Base-by-base conservation (phyloP, 2,329 filamentous ascomycete genomes). In the Trichophyton equinum region DNA sequence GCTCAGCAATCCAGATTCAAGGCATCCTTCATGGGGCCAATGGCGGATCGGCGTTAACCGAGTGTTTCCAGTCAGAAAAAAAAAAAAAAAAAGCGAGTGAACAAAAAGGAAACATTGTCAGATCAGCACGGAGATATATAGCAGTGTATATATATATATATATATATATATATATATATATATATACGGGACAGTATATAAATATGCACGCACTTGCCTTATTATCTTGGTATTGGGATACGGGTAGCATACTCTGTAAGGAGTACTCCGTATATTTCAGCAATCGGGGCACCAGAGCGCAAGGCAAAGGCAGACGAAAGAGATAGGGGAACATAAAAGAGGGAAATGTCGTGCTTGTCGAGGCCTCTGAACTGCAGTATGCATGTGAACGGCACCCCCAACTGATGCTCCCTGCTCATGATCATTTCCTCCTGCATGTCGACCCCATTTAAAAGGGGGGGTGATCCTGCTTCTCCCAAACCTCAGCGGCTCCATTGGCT, bases 71-170 rank as follows among this genome's bases (percentile, higher is more conserved):
- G 40, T 40, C 22, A 25, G 13, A 55, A 7, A 44, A 44, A 44
- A 44, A 44, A 56, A 22, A 3, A 40, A 44, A 44, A 18, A 15
- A 44, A 20, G 15, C 15, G n/a, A 44, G 15, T 7, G n/a, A 38
- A 38, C 33, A 40, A 38, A 57, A 40, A 57, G 30, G 36, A 40
- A 57, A 25, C 18, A 36, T 55, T 27, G 30, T 55, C 51, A 55
- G 55, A 57, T 42, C 55, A 57, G 18, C 55, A 57, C 55, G 55
- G 55, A 57, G 38, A 33, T 40, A 38, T 44, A 44, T 44, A 57
- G 36, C 18, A 22, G n/a, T 55, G 30, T 55, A 11, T 30, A 18
- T 18, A 22, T 22, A 20, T 30, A 33, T 18, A n/a, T 33, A 7
- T 55, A 53, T 33, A 55, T 30, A 22, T 15, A 30, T 18, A 22